Percentiles rank a stretch among this genome's conserved stretches.
phyloP scores from a whole-genome alignment of 805 yeast genomes.

The Candida sphagnicola region DNA sequence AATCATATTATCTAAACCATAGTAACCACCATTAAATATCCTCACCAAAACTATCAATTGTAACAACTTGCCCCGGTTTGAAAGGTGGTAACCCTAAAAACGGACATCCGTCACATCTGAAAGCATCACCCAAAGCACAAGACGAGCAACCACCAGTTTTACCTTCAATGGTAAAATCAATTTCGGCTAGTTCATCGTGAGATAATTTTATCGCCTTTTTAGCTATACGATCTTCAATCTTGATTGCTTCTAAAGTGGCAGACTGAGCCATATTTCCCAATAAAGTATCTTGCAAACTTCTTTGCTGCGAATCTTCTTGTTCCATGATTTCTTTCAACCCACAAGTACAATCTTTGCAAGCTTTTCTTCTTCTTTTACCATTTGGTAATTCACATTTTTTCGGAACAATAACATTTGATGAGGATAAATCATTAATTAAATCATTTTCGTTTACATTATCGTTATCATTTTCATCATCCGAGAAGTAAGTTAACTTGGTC shows the following conservation, averaged over 20 bases:
- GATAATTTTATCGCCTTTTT: constrained; percentile 51
- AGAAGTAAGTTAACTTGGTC: constrained; percentile 52
- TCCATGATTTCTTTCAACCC: constrained; percentile 90
- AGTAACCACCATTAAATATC: constrained; percentile 45
- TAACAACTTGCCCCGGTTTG: constrained; percentile 92
- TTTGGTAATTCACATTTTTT: constrained; percentile 49
- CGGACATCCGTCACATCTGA: constrained; percentile 98
- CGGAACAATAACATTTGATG: constrained; percentile 49
- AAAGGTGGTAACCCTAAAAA: constrained; percentile 96
- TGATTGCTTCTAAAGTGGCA: constrained; percentile 51
- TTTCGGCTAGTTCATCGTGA: constrained; percentile 75
- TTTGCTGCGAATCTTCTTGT: constrained; percentile 45
- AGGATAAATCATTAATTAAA: constrained; percentile 19
- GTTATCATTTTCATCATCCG: constrained; percentile 47
- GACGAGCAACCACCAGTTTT: constrained; percentile 97
- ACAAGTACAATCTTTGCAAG: constrained; percentile 98
- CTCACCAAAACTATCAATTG: constrained; percentile 70
- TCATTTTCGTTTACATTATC: constrained; percentile 40
- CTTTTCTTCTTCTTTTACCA: constrained; percentile 73
- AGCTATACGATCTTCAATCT: constrained; percentile 47
- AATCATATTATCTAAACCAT: not conserved
- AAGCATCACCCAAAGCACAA: constrained; percentile 96
- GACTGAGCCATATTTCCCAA: constrained; percentile 46
- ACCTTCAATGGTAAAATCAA: constrained; percentile 95
- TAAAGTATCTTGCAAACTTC: constrained; percentile 41